phyloP scores from a whole-genome alignment of 805 yeast species.

The Kodamaea restingae region DNA sequence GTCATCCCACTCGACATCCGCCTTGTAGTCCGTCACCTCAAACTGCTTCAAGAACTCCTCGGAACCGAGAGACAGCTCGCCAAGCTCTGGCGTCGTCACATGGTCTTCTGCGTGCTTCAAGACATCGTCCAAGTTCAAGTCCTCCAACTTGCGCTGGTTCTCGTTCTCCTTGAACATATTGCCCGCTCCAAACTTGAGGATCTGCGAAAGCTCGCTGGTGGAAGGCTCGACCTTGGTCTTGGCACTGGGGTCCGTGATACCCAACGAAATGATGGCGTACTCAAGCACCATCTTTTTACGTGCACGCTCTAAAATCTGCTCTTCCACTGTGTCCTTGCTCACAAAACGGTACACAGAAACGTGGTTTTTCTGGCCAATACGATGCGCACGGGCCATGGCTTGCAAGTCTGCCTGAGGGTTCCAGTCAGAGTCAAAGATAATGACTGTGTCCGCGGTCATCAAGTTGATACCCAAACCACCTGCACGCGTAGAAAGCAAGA shows the following conservation, averaged over 20 bases:
- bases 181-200: slow-evolving; percentile 96
- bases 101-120: slow-evolving; percentile 97
- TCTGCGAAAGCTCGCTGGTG: slow-evolving; percentile 82
- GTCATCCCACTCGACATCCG: slow-evolving; percentile 98
- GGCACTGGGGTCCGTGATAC: slow-evolving; percentile 76
- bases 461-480: slow-evolving; percentile 98
- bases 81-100: slow-evolving; percentile 90
- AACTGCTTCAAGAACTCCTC: slow-evolving; percentile 96
- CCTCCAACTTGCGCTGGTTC: slow-evolving; percentile 92
- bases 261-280: slow-evolving; percentile 94
- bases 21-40: slow-evolving; percentile 97
- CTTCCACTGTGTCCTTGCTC: slow-evolving; percentile 97
- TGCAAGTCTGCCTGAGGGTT: slow-evolving; percentile 98
- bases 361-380: slow-evolving; percentile 98
- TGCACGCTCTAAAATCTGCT: slow-evolving; percentile 94
- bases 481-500: slow-evolving; percentile 89
- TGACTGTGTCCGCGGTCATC: slow-evolving; percentile 99
- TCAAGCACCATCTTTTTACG: slow-evolving; percentile 97
- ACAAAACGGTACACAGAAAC: slow-evolving; percentile 97
- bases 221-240: slow-evolving; percentile 69
- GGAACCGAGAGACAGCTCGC: slow-evolving; percentile 97
- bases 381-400: slow-evolving; percentile 99
- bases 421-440: slow-evolving; percentile 98
- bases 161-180: slow-evolving; percentile 95
- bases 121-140: slow-evolving; percentile 92